Base-by-base conservation (phyloP, 108 stramenopile species). In the Aurantiochytrium sp. region DNA sequence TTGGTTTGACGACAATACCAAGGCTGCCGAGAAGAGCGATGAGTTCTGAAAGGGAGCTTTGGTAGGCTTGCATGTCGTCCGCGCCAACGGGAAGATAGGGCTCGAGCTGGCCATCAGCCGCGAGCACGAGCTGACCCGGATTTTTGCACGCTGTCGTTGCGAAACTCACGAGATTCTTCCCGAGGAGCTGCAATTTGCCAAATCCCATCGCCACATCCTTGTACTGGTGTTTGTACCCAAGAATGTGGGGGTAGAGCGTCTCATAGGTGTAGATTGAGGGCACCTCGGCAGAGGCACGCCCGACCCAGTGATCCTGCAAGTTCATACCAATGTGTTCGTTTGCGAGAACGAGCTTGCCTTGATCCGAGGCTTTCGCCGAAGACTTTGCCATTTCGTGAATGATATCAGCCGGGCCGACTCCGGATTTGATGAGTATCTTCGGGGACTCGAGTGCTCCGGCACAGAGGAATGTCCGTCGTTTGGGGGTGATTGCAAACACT, bases 61-160 rank as follows among this genome's bases (percentile, higher is more conserved):
- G 49, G 51, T 83, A 83, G 2, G 49, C 51, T 8, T 12, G n/a
- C 49, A 83, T 47, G 76, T 83, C 76, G 23, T 83, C 76, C 3
- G 49, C 76, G 51, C 76, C 76, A 53, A 83, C 16, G 51, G 76
- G 76, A 47, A 83, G 28, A 83, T 83, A 83, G 10, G 76, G 76
- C 51, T 83, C 49, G 25, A 83, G 76, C n/a, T 83, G 23, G 49
- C 76, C 76, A 4, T 47, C 76, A 53, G 76, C 18, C 14, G 76
- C 28, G 43, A 83, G 28, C 12, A 83, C 51, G 45, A 83, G n/a
- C 14, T 12, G n/a, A 23, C 76, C 76, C 76, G 76, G 76, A 4
- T 83, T 83, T 53, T 83, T 83, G 76, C 76, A 83, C 8, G 49
- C 6, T 6, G 51, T 83, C 1, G 76, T 83, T 6, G 76, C 76